Evolutionary conservation across 2,329 filamentous ascomycete species (phyloP).

Genomic region (Neopestalotiopsis clavispora): DNA sequence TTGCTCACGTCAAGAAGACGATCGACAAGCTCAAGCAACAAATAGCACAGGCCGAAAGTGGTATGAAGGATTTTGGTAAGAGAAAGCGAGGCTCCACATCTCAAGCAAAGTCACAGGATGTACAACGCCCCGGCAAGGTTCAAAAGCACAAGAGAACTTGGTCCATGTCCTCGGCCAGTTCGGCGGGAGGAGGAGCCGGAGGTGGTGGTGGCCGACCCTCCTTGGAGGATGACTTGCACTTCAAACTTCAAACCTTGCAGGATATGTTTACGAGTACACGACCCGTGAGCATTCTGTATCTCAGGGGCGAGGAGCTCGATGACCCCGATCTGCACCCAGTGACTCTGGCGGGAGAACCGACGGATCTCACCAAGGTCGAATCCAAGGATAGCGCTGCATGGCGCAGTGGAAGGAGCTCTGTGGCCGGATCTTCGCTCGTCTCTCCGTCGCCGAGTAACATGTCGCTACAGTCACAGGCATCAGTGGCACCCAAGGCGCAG

Average conservation of each 20-base stretch:
- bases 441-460: conserved; percentile 71
- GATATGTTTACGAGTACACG: conserved; percentile 89
- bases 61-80: conserved; percentile 70
- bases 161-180: conserved; percentile 86
- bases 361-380: conserved; percentile 62
- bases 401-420: conserved; percentile 62
- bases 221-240: conserved; percentile 76
- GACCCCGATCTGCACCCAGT: conserved; percentile 83
- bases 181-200: conserved; percentile 49
- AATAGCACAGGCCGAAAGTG: conserved; percentile 76
- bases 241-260: conserved; percentile 77
- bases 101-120: conserved; percentile 48
- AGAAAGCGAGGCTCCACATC: conserved; percentile 59
- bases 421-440: conserved; percentile 64
- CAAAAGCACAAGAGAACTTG: conserved; percentile 92
- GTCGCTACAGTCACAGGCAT: conserved; percentile 63
- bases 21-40: conserved; percentile 97
- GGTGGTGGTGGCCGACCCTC: conserved; percentile 57
- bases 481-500: conserved; percentile 45
- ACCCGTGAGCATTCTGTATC: conserved; percentile 77
- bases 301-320: conserved; percentile 77
- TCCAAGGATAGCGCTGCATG: conserved; percentile 54
- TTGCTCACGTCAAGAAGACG: conserved; percentile 92
- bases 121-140: conserved; percentile 76
- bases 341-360: conserved; percentile 69